Base-by-base conservation (phyloP, 2,329 filamentous ascomycete species). In the Cladosporium colombiae region DNA sequence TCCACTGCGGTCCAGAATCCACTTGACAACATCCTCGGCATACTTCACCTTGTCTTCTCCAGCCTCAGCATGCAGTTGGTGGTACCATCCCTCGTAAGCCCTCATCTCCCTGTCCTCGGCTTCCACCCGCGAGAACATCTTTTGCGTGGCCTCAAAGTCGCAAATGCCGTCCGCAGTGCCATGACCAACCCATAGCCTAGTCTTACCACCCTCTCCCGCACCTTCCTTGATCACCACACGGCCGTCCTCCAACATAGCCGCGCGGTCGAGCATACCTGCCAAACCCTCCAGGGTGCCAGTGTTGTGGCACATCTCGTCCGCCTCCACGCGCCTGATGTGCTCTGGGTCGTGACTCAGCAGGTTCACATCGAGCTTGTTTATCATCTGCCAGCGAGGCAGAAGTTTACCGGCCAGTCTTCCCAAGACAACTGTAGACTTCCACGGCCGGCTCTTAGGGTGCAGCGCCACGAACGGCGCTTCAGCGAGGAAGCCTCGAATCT, bases 251-350 rank as follows among this genome's bases (percentile, higher is more conserved):
- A 96, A 78, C 62, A 82, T 82, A 5, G 79, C 79, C 1, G 89
- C 89, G 29, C 93, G 86, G 75, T 96, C 91, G 69, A 97, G 80
- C 84, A 97, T 84, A 0, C 86, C 89, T 0, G 90, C 85, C 37
- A 97, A 76, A 0, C 91, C 91, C 76, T 93, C 89, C n/a, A 96
- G 82, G 7, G 93, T 97, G 40, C 92, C 93, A 2, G 88, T 94
- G 77, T 94, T 85, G 78, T 97, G 93, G 77, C 89, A 88, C 62
- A 97, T 81, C 59, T 82, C 74, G 77, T 97, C 93, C 33, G 86
- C 83, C 2, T 81, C 79, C 69, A 91, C 84, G 29, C 81, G 83
- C 72, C 85, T 81, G 62, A 85, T 83, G 2, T 91, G 86, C 25
- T 80, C 85, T 27, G 84, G 81, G 77, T 94, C 90, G 27, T 92